phyloP scores from a whole-genome alignment of 164 flowering plant species.

The Magnolia sinica region DNA sequence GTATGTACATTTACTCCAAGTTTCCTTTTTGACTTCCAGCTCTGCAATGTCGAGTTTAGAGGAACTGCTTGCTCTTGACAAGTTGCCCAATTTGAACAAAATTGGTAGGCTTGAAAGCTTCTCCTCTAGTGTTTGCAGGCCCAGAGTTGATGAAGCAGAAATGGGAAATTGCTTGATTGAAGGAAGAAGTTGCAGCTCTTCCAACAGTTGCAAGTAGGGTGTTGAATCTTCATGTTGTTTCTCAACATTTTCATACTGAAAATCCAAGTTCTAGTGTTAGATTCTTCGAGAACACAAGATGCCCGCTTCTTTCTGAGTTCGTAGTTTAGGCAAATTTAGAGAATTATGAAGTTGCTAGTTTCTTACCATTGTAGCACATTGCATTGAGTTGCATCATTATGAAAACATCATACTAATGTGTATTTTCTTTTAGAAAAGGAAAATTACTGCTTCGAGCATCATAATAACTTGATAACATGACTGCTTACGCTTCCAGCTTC shows the following conservation, averaged over 20 bases:
- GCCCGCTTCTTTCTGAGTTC: neutral
- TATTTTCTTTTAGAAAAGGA: too few species aligned
- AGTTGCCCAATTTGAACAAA: constrained; percentile 61
- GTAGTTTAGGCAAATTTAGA: constrained; percentile 1
- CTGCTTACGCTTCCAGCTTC: too few species aligned
- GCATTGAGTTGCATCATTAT: too few species aligned
- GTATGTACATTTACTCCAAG: constrained; percentile 25
- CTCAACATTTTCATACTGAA: neutral
- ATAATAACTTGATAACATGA: too few species aligned
- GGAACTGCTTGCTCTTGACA: constrained; percentile 80
- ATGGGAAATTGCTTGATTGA: constrained; percentile 79
- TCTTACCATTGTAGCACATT: neutral
- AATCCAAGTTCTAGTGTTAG: neutral
- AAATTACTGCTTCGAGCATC: too few species aligned
- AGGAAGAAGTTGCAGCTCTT: constrained; percentile 78
- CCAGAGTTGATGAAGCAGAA: constrained; percentile 56
- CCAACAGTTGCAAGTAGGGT: too few species aligned
- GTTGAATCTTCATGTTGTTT: neutral
- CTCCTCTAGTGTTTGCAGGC: constrained; percentile 72
- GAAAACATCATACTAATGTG: too few species aligned
- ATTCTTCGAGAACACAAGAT: neutral
- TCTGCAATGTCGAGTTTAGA: constrained; percentile 88
- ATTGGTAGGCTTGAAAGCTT: constrained; percentile 63
- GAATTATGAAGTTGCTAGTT: neutral
- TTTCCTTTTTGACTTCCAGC: constrained; percentile 19